Conservation (phyloP, 2,329 filamentous ascomycete species). For the Ambrosiella xylebori region DNA sequence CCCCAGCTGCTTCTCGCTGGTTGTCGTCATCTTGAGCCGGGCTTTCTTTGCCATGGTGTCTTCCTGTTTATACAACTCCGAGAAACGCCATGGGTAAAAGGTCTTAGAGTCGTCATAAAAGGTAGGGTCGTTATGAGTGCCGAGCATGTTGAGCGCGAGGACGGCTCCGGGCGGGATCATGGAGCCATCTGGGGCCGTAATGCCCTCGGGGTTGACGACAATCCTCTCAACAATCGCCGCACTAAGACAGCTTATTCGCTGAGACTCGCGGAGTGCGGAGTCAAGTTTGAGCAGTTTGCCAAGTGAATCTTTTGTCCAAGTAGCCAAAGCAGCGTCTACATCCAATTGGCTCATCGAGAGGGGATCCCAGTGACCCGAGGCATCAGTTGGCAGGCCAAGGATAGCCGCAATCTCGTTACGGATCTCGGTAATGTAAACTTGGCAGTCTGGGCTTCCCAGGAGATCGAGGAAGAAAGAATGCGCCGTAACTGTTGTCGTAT, state of each 20-base stretch:
- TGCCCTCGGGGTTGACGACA: conserved; percentile 23
- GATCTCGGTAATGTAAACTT: conserved; percentile 23
- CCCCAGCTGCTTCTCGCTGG: conserved; percentile 30
- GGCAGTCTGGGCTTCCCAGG: conserved; percentile 22
- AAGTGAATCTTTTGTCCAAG: conserved; percentile 31
- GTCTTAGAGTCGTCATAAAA: conserved; percentile 24
- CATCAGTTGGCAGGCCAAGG: conserved; percentile 13
- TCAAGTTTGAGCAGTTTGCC: conserved; percentile 28
- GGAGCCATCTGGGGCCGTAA: conserved; percentile 26
- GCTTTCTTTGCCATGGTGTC: conserved; percentile 17
- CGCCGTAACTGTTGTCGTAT: conserved; percentile 37
- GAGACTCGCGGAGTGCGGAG: conserved; percentile 35
- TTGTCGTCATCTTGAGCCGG: conserved; percentile 33
- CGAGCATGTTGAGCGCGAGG: conserved; percentile 27
- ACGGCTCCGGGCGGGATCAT: conserved; percentile 27
- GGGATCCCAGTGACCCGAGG: not conserved
- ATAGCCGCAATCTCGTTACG: conserved; percentile 26
- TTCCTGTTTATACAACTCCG: conserved; percentile 19
- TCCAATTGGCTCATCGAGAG: not conserved
- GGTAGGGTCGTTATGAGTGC: conserved; percentile 29
- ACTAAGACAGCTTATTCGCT: conserved; percentile 30
- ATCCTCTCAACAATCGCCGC: conserved; percentile 29
- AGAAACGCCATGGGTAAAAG: conserved; percentile 34
- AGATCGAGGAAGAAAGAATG: conserved; percentile 31
- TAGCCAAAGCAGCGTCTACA: conserved; percentile 13